Evolutionary conservation across 148 eudicot species (phyloP), one percentile per base, ranked within the genome.

Genomic region (Diospyros lotus): DNA sequence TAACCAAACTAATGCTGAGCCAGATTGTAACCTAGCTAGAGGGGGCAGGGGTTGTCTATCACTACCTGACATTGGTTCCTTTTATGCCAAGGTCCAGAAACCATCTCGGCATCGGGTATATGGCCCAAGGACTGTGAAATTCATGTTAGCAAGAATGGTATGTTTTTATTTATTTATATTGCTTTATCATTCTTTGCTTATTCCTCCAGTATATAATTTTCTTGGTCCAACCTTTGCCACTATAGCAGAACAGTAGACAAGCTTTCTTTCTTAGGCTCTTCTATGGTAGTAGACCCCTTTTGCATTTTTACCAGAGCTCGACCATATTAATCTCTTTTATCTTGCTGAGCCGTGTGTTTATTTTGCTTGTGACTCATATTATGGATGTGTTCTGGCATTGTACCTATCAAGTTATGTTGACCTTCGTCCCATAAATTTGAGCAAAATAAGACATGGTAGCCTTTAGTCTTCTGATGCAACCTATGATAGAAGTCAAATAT

Each of bases 41-140:
- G 88, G 88, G 42, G 86, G 94, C 76, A 86, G 91, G 83, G 99
- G 99, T 58, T 95, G 99, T 82, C 84, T 95, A 79, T 86, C 87
- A 41, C 80, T 95, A 73, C 99, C 99, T 6, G 99, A 90, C 28
- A 60, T 91, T 72, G 85, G 91, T 53, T 92, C 99, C 54, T 95
- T 95, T 55, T 95, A 95, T 82, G 89, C 96, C 69, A 95, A 83
- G 83, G 78, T 84, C 81, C 97, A 90, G 79, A 90, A 87, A 76
- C 93, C 92, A 63, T 84, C 96, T 60, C 81, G 84, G 13, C 90
- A 89, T 18, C 90, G 86, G 71, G 86, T 89, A 66, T 95, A 95
- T 81, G 97, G 99, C 64, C 91, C 91, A 58, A 86, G 86, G 76
- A 86, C 93, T 6, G 81, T 92, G 69, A 84, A 90, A 75, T 88